These are phyloP conservation scores for Canna indica DNA, from an alignment of 176 grass and related monocot genomes.

Conservation along the genomic window DNA sequence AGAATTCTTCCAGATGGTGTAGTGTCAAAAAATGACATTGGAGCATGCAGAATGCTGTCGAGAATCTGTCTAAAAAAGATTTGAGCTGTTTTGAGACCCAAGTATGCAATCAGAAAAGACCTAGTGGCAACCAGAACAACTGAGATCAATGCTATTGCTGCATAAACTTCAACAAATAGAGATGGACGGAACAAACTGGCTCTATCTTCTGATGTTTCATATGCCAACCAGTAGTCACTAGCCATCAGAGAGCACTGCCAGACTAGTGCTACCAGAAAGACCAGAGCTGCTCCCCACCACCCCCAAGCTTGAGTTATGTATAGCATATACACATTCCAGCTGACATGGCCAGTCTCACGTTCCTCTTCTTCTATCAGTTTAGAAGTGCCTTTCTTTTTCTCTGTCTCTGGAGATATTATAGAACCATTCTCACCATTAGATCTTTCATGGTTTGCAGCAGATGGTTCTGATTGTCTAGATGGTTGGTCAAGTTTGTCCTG, in stretches of 20 bases:
- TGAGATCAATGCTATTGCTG: slow-evolving; percentile 31
- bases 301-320: slow-evolving; percentile 90
- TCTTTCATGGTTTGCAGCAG: slow-evolving; percentile 5
- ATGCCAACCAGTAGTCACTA: slow-evolving; percentile 88
- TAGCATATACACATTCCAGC: slow-evolving; percentile 52
- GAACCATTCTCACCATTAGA: slow-evolving; percentile 20
- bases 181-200: slow-evolving; percentile 33
- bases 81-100: slow-evolving; percentile 71
- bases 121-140: slow-evolving; percentile 41
- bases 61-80: slow-evolving; percentile 80
- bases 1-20: slow-evolving; percentile 95
- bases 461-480: not conserved
- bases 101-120: slow-evolving; percentile 47
- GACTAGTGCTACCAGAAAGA: slow-evolving; percentile 30
- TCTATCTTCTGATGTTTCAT: slow-evolving; percentile 48
- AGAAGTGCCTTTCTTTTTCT: slow-evolving; percentile 54
- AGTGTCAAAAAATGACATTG: slow-evolving; percentile 97
- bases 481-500: slow-evolving; percentile 4
- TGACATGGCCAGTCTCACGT: slow-evolving; percentile 72
- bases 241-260: slow-evolving; percentile 69
- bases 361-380: slow-evolving; percentile 84
- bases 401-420: slow-evolving; percentile 31
- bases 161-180: slow-evolving; percentile 67
- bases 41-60: slow-evolving; percentile 79
- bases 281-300: slow-evolving; percentile 49